Evolutionary conservation across 139 green algal species (phyloP).

Genomic region (Gonium pectorale): DNA sequence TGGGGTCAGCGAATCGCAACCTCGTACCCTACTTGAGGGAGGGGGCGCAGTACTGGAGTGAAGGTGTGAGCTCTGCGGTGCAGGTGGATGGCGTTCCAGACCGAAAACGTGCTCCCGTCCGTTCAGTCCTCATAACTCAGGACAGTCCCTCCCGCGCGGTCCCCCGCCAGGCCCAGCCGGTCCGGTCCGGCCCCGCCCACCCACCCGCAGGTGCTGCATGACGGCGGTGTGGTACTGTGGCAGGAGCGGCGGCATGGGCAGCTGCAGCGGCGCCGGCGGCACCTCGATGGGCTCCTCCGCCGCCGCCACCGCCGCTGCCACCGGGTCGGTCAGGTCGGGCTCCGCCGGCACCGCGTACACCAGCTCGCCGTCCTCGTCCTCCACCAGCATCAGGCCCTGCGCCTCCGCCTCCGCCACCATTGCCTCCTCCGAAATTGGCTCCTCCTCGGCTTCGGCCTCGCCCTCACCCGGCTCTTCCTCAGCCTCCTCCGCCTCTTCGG

Average conservation of each 20-base stretch:
- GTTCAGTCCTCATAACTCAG: neutral
- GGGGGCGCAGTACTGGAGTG: no score
- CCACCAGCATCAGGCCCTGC: neutral
- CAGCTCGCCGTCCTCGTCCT: neutral
- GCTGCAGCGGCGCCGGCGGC: constrained; percentile 13
- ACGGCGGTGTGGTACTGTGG: constrained; percentile 24
- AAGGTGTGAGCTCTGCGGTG: no score
- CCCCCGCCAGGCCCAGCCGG: neutral
- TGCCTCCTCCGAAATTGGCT: neutral
- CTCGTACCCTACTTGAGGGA: no score
- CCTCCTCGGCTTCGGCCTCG: neutral
- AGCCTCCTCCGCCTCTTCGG: neutral
- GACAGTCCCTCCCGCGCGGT: neutral
- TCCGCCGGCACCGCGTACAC: neutral
- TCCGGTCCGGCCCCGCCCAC: neutral
- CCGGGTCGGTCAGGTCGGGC: no score
- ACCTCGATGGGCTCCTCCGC: neutral
- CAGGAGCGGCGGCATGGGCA: constrained; percentile 36
- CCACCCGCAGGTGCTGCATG: constrained; percentile 35
- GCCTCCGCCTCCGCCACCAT: neutral
- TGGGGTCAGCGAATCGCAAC: no score
- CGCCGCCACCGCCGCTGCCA: neutral
- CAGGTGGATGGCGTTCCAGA: no score
- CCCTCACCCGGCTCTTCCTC: neutral
- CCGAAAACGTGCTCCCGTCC: no score